Base-by-base conservation (phyloP, 192 early-diverging fungal genomes). In the Linnemannia schmuckeri region DNA sequence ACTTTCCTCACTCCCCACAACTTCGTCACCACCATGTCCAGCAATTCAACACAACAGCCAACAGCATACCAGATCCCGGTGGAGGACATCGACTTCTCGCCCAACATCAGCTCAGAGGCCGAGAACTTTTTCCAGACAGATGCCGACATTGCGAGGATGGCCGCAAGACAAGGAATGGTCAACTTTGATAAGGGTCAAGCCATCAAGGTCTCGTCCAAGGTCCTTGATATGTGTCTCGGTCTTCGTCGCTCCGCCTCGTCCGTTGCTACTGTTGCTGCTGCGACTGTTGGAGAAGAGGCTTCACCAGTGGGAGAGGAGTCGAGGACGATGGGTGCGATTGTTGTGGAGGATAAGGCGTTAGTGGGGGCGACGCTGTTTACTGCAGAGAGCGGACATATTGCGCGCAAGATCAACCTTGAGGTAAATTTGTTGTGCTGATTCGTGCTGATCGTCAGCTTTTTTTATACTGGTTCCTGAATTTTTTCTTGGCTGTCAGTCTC, bases 41-140 rank as follows among this genome's bases (percentile, higher is more conserved):
- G 22, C 20, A 44, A 44, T 44, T 44, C 42, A 61, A 24, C n/a
- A 75, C 27, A 35, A 61, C 54, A 15, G 2, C 40, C 55, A 69
- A 20, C 37, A 52, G 46, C 69, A 9, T 72, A 87, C 22, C 81
- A 78, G 75, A 81, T 79, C 40, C 81, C 86, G 9, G 74, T 82
- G 35, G 87, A 88, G 24, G 80, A 89, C 42, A 85, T 85, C 12
- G 75, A 76, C 37, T 89, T 83, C 70, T 92, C 90, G 75, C 89
- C 92, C n/a, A 93, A 94, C 88, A 88, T 93, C 77, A 89, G 90
- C 15, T 87, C 54, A 33, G 88, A 92, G 75, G 88, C 94, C 8
- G 92, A 90, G 17, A 89, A 91, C 79, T 96, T 96, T 90, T 96
- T 96, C 83, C 95, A 96, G 80, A 89, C 93, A 6, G 95, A 96